Conservation (phyloP, 169 alveolate species). For the Eimeria praecox region DNA sequence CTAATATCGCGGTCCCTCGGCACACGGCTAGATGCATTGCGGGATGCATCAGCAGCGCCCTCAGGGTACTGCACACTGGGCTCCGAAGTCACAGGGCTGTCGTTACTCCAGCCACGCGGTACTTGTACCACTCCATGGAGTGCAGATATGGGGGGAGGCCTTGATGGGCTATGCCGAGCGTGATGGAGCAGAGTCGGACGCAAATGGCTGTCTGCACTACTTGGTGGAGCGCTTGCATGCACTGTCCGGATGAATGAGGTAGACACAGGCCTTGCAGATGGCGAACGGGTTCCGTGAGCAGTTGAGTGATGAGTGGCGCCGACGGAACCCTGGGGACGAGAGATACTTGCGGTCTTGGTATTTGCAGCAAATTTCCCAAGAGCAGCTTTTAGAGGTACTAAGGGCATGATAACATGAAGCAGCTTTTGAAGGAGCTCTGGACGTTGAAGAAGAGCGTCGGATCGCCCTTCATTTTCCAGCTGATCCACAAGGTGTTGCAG, state of each 20-base stretch:
- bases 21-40: slow-evolving; percentile 2
- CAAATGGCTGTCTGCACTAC: background rate
- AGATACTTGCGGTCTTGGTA: background rate
- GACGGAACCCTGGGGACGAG: background rate
- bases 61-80: background rate
- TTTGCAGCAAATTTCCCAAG: background rate
- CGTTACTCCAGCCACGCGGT: background rate
- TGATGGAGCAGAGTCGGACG: background rate
- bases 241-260: background rate
- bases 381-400: background rate
- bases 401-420: slow-evolving; percentile 41
- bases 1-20: background rate
- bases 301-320: background rate
- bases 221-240: background rate
- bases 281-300: background rate
- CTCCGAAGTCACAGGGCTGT: background rate
- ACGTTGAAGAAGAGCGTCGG: slow-evolving; percentile 43
- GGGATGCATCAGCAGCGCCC: background rate
- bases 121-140: background rate
- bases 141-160: background rate
- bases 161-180: background rate
- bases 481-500: slow-evolving; percentile 71
- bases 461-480: slow-evolving; percentile 28
- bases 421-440: slow-evolving; percentile 45
- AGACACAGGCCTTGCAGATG: background rate